These are phyloP conservation scores for Colletotrichum tofieldiae DNA, from an alignment of 2,329 filamentous ascomycete species.

Conservation along the genomic window DNA sequence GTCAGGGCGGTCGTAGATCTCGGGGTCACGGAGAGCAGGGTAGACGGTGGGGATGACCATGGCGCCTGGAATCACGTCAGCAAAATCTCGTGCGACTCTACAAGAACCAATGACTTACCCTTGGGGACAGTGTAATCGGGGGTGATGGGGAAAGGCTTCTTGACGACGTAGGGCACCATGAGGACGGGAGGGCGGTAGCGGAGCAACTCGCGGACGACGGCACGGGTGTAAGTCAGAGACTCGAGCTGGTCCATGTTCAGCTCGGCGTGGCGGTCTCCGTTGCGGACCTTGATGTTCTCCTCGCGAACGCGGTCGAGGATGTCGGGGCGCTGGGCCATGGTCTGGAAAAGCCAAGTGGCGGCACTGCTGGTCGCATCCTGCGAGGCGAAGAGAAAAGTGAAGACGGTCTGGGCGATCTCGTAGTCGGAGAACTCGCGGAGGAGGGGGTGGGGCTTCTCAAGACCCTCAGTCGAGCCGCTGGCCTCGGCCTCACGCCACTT, in stretches of 20 bases:
- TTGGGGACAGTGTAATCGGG: constrained; percentile 93
- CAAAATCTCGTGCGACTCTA: not conserved
- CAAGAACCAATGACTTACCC: constrained; percentile 61
- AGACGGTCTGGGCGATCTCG: constrained; percentile 93
- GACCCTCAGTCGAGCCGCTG: constrained; percentile 76
- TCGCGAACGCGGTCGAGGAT: constrained; percentile 90
- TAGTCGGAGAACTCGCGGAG: constrained; percentile 91
- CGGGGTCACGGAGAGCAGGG: constrained; percentile 90
- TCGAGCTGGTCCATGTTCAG: constrained; percentile 91
- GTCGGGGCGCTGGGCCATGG: constrained; percentile 94
- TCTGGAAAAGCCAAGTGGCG: constrained; percentile 95
- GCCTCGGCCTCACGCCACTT: constrained; percentile 85
- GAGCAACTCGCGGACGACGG: constrained; percentile 90
- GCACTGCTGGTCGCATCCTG: constrained; percentile 97
- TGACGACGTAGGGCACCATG: constrained; percentile 95
- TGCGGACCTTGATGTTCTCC: constrained; percentile 85
- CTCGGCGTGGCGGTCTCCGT: constrained; percentile 79
- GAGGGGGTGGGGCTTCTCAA: constrained; percentile 86
- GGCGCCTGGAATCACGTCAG: constrained; percentile 67
- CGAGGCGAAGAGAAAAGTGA: constrained; percentile 97
- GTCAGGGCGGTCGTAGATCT: constrained; percentile 92
- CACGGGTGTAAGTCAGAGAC: constrained; percentile 89
- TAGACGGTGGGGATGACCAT: constrained; percentile 97
- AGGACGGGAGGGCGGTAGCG: constrained; percentile 96
- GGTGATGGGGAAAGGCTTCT: constrained; percentile 95